phyloP scores from a whole-genome alignment of 345 rosid species.

The Sonneratia caseolaris region DNA sequence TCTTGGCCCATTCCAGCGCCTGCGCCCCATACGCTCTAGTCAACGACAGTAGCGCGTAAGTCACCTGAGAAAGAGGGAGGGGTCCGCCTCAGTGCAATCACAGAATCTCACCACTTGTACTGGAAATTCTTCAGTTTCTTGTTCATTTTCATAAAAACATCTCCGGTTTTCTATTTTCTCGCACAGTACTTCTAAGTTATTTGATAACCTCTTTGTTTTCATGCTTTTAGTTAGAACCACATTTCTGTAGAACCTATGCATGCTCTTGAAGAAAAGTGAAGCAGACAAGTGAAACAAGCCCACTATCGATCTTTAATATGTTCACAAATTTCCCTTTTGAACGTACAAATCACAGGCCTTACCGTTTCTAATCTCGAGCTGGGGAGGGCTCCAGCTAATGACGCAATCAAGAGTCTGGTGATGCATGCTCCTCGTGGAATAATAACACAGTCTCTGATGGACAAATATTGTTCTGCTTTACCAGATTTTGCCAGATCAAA shows the following conservation, averaged over 20 bases:
- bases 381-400: constrained; percentile 94
- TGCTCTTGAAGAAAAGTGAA: too few species aligned
- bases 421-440: constrained; percentile 79
- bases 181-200: neutral
- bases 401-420: constrained; percentile 72
- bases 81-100: neutral
- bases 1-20: constrained; percentile 78
- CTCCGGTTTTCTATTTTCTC: neutral
- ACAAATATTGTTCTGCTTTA: constrained; percentile 50
- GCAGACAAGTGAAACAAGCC: neutral
- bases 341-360: constrained; percentile 7
- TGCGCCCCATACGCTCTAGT: constrained; percentile 51
- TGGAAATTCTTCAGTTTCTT: neutral
- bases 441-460: constrained; percentile 55
- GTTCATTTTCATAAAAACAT: neutral
- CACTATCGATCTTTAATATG: neutral
- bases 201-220: neutral
- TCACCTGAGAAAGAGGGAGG: constrained; percentile 35
- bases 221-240: neutral
- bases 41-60: constrained; percentile 64
- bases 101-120: neutral
- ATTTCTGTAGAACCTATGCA: neutral
- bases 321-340: neutral
- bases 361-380: constrained; percentile 89
- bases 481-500: constrained; percentile 72